phyloP scores from a whole-genome alignment of 441 rosid genomes.

The Jatropha multifida region DNA sequence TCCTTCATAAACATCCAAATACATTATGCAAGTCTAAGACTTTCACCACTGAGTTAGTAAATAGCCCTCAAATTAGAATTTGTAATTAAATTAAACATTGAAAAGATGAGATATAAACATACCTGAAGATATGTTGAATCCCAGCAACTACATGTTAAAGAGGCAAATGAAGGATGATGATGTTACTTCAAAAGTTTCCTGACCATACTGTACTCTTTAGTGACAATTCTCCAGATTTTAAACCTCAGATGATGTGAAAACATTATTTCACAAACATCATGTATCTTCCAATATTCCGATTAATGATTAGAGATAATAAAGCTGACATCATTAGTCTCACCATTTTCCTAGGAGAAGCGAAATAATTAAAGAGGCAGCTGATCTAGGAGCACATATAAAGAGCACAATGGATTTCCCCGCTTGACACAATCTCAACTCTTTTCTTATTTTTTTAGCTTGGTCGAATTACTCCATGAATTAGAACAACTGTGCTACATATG shows the following conservation, averaged over 20 bases:
- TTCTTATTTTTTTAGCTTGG: conserved; percentile 12
- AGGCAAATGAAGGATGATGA: conserved; percentile 22
- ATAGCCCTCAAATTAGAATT: background rate
- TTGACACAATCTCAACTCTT: conserved; percentile 20
- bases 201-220: conserved; percentile 19
- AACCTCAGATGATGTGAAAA: conserved; percentile 30
- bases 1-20: background rate
- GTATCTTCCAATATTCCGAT: conserved; percentile 18
- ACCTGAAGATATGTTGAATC: conserved; percentile 41
- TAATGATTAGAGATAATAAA: conserved; percentile 20
- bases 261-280: conserved; percentile 5
- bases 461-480: conserved; percentile 24
- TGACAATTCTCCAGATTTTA: conserved; percentile 18
- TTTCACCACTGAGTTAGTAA: background rate
- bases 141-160: conserved; percentile 22
- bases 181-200: conserved; percentile 20
- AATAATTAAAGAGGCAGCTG: conserved; percentile 23
- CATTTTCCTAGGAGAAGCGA: conserved; percentile 20
- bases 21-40: background rate
- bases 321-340: conserved; percentile 28
- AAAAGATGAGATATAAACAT: conserved; percentile 18
- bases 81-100: background rate
- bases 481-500: conserved; percentile 26
- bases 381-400: conserved; percentile 17
- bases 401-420: conserved; percentile 16